Conservation (phyloP, 352 stramenopile genomes). For the Phytophthora constricta region DNA sequence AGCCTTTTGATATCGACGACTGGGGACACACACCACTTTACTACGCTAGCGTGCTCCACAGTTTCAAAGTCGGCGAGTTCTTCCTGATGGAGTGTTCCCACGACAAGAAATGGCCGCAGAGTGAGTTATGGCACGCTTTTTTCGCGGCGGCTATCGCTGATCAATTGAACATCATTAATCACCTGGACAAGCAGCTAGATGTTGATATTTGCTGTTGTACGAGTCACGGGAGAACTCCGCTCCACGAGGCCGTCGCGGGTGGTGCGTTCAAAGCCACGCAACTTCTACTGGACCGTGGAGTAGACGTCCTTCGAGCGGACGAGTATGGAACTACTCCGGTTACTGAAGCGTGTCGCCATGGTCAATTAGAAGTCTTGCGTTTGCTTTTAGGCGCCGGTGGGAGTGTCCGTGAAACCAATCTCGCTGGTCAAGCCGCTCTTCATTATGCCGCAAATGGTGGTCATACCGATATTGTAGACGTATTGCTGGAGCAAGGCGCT, state of each 20-base stretch:
- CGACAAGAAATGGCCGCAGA: background rate
- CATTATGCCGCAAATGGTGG: constrained; percentile 9
- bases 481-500: background rate
- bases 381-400: background rate
- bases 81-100: background rate
- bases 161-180: background rate
- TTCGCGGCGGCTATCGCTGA: background rate
- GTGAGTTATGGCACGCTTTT: background rate
- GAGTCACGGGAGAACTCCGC: background rate
- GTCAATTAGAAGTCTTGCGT: background rate
- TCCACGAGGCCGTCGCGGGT: background rate
- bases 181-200: background rate
- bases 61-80: background rate
- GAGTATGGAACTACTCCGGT: background rate
- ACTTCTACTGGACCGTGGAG: background rate
- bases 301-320: background rate
- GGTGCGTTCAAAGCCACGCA: background rate
- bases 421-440: constrained; percentile 1
- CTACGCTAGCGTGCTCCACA: background rate
- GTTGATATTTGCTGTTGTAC: background rate
- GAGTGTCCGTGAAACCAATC: background rate
- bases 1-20: background rate
- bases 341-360: background rate
- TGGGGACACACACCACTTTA: background rate
- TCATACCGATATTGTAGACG: background rate